Percentiles rank a stretch among this genome's conserved stretches.
phyloP scores from a whole-genome alignment of 2,329 filamentous ascomycete species.

The Pyrenophora seminiperda region DNA sequence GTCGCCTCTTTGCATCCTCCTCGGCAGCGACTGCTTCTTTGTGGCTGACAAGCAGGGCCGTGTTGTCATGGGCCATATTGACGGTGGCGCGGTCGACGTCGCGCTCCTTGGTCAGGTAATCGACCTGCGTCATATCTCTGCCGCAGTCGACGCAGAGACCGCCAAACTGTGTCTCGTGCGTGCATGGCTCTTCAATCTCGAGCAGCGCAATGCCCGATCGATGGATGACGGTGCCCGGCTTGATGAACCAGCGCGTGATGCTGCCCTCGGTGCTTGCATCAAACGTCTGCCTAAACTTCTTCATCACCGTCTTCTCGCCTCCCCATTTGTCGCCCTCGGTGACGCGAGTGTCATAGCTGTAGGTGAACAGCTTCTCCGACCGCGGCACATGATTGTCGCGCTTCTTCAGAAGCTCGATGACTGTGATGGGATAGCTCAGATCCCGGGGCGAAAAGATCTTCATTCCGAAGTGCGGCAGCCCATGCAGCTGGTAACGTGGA shows the following conservation, averaged over 20 bases:
- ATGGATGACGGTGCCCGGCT: constrained; percentile 65
- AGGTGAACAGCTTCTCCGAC: constrained; percentile 80
- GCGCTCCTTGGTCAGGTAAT: constrained; percentile 78
- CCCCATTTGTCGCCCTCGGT: constrained; percentile 72
- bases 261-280: constrained; percentile 83
- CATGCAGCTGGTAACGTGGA: constrained; percentile 34
- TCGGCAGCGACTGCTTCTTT: constrained; percentile 81
- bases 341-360: constrained; percentile 79
- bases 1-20: constrained; percentile 80
- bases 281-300: constrained; percentile 77
- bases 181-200: constrained; percentile 87
- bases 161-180: constrained; percentile 87
- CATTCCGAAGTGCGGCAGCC: constrained; percentile 49
- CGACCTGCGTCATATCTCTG: constrained; percentile 90
- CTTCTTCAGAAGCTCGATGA: constrained; percentile 80
- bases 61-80: constrained; percentile 93
- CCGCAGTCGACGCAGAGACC: constrained; percentile 92
- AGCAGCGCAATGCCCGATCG: constrained; percentile 61
- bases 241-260: constrained; percentile 76
- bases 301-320: constrained; percentile 71
- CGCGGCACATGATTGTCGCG: constrained; percentile 76
- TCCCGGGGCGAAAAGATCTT: constrained; percentile 55
- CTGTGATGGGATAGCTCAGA: constrained; percentile 90
- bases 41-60: constrained; percentile 81
- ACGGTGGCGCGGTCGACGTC: constrained; percentile 88